A percentile compares a stretch with the other conserved stretches of the same genome.
phyloP scores from a whole-genome alignment of 495 filamentous ascomycete species.

The Aspergillus ostianus region DNA sequence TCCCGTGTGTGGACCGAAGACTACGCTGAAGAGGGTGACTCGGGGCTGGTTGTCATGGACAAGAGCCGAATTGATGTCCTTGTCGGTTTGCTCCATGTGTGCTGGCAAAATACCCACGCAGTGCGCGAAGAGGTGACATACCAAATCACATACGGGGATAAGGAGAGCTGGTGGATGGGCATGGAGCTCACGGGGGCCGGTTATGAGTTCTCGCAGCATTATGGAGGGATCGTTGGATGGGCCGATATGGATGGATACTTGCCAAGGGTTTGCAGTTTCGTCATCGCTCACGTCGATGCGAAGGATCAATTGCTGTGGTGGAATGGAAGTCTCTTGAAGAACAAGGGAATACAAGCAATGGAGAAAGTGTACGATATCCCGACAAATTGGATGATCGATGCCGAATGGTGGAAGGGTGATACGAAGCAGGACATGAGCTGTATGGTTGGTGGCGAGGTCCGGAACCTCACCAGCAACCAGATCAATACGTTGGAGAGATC shows the following conservation, averaged over 20 bases:
- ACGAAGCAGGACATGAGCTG: conserved; percentile 10
- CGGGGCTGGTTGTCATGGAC: conserved; percentile 9
- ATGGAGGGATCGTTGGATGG: conserved; percentile 13
- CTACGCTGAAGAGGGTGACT: conserved; percentile 13
- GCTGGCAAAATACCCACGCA: conserved; percentile 12
- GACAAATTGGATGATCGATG: conserved; percentile 12
- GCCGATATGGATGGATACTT: neutral
- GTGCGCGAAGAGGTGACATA: conserved; percentile 13
- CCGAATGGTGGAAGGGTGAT: conserved; percentile 12
- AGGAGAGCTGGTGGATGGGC: conserved; percentile 14
- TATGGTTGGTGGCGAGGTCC: conserved; percentile 3
- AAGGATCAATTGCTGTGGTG: conserved; percentile 10
- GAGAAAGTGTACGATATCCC: conserved; percentile 8
- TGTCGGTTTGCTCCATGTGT: conserved; percentile 3
- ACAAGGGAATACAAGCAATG: conserved; percentile 6
- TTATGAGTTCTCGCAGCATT: conserved; percentile 12
- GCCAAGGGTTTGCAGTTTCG: conserved; percentile 9
- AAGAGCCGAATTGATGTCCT: conserved; percentile 5
- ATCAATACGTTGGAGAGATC: conserved; percentile 3
- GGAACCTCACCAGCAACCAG: neutral
- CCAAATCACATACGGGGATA: conserved; percentile 10
- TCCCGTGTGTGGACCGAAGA: conserved; percentile 12
- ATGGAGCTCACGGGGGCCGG: conserved; percentile 4
- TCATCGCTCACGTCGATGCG: conserved; percentile 12
- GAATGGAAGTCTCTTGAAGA: conserved; percentile 12